These are phyloP conservation scores for Nigrograna mackinnonii DNA, from an alignment of 2,329 filamentous ascomycete genomes.

Conservation along the genomic window DNA sequence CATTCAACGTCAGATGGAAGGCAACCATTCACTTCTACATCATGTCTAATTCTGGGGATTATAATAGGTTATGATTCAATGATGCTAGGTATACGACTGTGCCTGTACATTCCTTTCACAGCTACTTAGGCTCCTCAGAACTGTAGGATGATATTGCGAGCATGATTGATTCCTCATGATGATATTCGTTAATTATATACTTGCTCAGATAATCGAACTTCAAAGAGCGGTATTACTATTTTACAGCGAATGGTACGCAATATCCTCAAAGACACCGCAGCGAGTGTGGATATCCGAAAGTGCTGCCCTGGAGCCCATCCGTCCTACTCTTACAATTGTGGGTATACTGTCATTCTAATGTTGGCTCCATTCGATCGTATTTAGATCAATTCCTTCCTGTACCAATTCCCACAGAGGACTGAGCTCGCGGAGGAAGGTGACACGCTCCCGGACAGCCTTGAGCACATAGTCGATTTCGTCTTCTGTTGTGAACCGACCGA, in stretches of 20 bases:
- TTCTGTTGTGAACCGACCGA: constrained; percentile 95
- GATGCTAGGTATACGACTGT: too few species aligned
- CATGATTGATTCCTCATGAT: too few species aligned
- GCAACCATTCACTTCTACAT: too few species aligned
- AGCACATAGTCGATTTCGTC: constrained; percentile 96
- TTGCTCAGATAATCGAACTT: constrained; percentile 10
- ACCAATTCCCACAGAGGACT: constrained; percentile 97
- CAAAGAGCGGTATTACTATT: constrained; percentile 18
- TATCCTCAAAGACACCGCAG: constrained; percentile 21
- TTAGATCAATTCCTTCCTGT: constrained; percentile 92
- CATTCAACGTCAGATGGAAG: too few species aligned
- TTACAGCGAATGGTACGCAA: constrained; percentile 25
- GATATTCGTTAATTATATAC: constrained; percentile 9
- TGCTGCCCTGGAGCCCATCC: constrained; percentile 12
- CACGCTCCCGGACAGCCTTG: constrained; percentile 87
- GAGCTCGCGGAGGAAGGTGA: constrained; percentile 89
- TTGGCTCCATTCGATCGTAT: constrained; percentile 98
- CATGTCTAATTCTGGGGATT: too few species aligned
- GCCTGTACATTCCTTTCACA: too few species aligned
- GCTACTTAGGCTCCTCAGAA: too few species aligned
- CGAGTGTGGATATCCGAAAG: constrained; percentile 21
- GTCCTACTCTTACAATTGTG: too few species aligned
- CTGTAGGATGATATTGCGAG: too few species aligned
- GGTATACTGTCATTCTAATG: constrained; percentile 60
- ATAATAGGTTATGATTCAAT: too few species aligned